Conservation (phyloP, 345 rosid genomes). For the Syzygium grande region DNA sequence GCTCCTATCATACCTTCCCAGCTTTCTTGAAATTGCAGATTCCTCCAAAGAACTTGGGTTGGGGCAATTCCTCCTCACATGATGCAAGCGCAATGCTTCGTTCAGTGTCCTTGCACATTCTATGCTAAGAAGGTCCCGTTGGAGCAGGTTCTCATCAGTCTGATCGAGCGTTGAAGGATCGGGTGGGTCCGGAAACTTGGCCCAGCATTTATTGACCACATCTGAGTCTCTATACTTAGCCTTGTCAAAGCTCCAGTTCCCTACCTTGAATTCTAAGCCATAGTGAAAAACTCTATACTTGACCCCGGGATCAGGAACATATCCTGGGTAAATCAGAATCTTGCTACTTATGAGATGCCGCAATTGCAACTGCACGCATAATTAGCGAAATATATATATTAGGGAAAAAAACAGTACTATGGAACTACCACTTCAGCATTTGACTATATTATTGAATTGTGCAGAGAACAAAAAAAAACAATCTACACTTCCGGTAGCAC, state of each 20-base stretch:
- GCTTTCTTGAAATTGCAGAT: conserved; percentile 27
- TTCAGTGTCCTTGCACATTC: conserved; percentile 82
- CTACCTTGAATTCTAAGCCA: conserved; percentile 81
- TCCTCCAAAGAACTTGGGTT: conserved; percentile 31
- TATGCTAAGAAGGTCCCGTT: conserved; percentile 79
- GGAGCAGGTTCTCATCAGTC: conserved; percentile 33
- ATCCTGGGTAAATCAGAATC: conserved; percentile 87
- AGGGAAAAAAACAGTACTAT: neutral
- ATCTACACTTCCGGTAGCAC: neutral
- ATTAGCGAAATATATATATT: neutral
- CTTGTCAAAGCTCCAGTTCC: conserved; percentile 96
- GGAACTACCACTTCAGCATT: neutral
- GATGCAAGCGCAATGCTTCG: conserved; percentile 76
- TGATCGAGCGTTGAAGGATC: conserved; percentile 43
- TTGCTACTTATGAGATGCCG: conserved; percentile 64
- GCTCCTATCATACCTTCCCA: conserved; percentile 19
- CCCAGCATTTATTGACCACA: conserved; percentile 77
- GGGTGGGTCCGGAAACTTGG: conserved; percentile 89
- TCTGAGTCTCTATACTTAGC: conserved; percentile 86
- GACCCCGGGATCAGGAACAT: conserved; percentile 70
- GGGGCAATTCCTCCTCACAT: conserved; percentile 62
- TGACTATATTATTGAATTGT: neutral
- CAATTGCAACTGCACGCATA: conserved; percentile 60
- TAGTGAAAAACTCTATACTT: conserved; percentile 89
- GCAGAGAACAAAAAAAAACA: neutral